A percentile compares a stretch with the other conserved stretches of the same genome.
phyloP scores from a whole-genome alignment of 148 eudicot genomes.

The Bassia scoparia region DNA sequence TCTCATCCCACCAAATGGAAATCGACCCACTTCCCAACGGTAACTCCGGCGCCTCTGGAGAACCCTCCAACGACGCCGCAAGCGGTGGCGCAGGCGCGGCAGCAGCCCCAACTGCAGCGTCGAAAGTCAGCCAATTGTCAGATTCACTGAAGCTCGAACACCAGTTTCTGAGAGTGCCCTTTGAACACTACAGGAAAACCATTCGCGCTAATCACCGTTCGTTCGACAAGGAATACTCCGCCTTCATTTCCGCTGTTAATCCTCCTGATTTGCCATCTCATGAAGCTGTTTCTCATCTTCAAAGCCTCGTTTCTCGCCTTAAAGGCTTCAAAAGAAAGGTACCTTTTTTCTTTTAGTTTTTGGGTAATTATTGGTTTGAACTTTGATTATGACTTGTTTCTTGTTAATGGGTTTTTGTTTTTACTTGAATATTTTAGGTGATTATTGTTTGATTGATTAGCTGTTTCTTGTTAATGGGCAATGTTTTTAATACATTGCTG shows the following conservation, averaged over 20 bases:
- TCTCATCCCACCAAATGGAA: conserved; percentile 36
- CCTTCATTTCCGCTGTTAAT: conserved; percentile 61
- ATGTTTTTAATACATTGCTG: no score
- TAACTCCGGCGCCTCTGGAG: conserved; percentile 31
- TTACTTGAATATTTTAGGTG: no score
- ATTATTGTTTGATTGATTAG: no score
- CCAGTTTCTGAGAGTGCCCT: conserved; percentile 87
- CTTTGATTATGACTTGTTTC: no score
- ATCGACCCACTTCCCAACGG: conserved; percentile 55
- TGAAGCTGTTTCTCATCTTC: conserved; percentile 67
- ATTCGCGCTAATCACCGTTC: conserved; percentile 76
- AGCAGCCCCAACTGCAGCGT: conserved; percentile 28
- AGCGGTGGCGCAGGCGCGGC: neutral
- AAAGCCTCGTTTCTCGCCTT: conserved; percentile 75
- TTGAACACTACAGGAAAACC: conserved; percentile 93
- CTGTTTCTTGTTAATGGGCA: no score
- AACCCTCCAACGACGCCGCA: conserved; percentile 17
- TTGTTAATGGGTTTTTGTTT: no score
- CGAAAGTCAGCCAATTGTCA: conserved; percentile 40
- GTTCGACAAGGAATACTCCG: conserved; percentile 76
- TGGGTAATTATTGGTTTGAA: no score
- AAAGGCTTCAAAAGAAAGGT: conserved; percentile 96
- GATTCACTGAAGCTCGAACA: conserved; percentile 82
- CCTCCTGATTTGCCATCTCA: conserved; percentile 40
- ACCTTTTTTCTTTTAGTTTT: no score